These are phyloP conservation scores for Kluyveromyces siamensis DNA, from an alignment of 805 yeast genomes.

Conservation along the genomic window DNA sequence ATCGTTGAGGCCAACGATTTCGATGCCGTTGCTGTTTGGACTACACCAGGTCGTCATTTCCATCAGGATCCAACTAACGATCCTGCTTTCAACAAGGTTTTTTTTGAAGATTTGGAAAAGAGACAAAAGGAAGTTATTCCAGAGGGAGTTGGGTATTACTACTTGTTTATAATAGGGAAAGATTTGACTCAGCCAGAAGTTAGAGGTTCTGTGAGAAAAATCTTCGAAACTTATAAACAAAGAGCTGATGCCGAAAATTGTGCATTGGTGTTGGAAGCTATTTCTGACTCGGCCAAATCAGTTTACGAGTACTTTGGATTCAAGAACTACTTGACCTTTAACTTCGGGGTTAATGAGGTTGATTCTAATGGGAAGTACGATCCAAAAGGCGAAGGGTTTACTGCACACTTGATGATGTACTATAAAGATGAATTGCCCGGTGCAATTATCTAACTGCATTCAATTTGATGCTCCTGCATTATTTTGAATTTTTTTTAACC, in stretches of 20 bases:
- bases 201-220: conserved; percentile 26
- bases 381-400: conserved; percentile 25
- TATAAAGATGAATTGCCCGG: conserved; percentile 18
- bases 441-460: not conserved
- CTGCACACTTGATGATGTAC: conserved; percentile 26
- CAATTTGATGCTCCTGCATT: not conserved
- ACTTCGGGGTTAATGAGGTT: conserved; percentile 27
- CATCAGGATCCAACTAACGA: conserved; percentile 21
- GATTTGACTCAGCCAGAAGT: conserved; percentile 19
- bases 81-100: conserved; percentile 20
- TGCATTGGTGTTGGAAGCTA: conserved; percentile 29
- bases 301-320: conserved; percentile 31
- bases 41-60: conserved; percentile 19
- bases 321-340: conserved; percentile 18
- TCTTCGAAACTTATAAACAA: conserved; percentile 20
- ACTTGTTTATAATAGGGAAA: conserved; percentile 27
- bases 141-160: conserved; percentile 20
- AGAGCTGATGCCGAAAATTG: conserved; percentile 23
- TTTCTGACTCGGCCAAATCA: conserved; percentile 23
- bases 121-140: conserved; percentile 21
- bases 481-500: not conserved
- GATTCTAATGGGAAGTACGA: conserved; percentile 20
- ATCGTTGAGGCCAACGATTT: conserved; percentile 25
- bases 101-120: conserved; percentile 17
- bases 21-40: conserved; percentile 28